Base-by-base conservation (phyloP, 1,284 basidiomycete genomes). In the Naganishia cerealis region DNA sequence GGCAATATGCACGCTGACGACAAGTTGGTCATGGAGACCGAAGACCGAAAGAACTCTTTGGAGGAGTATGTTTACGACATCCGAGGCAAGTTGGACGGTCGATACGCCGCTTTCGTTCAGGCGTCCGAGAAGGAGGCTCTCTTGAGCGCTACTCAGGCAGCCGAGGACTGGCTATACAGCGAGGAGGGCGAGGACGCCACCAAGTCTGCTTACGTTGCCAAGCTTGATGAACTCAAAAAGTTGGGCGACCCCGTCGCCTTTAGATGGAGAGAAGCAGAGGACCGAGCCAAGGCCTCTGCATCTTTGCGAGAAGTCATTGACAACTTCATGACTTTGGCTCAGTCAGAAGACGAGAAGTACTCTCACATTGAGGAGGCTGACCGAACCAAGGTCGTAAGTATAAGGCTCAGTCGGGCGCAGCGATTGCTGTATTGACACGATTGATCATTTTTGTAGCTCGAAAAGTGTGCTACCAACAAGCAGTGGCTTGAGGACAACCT, bases 31-130 rank as follows among this genome's bases (percentile, higher is more conserved):
- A 86, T 87, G 82, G 94, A 96, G 80, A 96, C 94, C 67, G 92
- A 95, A 87, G 91, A 96, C 81, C 88, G 91, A 79, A 97, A 95
- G 84, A 96, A 97, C 79, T 92, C 93, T 16, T 87, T 97, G 29
- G 94, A 97, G 83, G 94, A 96, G 83, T 96, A 94, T 83, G 89
- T 96, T 72, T 96, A 96, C 83, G 92, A 97, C 80, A 92, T 86
- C 74, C 90, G 93, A 65, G 84, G 87, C 80, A 96, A 95, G 83
- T 86, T 97, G 70, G 93, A 96, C 43, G 90, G 90, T 69, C 87
- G 89, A 65, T 94, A 89, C 76, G 87, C 88, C 26, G 67, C 86
- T 29, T 96, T 85, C 80, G 89, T 88, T 61, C 85, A 88, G 75
- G 67, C 87, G 0, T 76, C 82, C 16, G 93, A 96, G 83, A 94